Conservation (phyloP, 2,329 filamentous ascomycete species). For the Pyricularia pennisetigena region DNA sequence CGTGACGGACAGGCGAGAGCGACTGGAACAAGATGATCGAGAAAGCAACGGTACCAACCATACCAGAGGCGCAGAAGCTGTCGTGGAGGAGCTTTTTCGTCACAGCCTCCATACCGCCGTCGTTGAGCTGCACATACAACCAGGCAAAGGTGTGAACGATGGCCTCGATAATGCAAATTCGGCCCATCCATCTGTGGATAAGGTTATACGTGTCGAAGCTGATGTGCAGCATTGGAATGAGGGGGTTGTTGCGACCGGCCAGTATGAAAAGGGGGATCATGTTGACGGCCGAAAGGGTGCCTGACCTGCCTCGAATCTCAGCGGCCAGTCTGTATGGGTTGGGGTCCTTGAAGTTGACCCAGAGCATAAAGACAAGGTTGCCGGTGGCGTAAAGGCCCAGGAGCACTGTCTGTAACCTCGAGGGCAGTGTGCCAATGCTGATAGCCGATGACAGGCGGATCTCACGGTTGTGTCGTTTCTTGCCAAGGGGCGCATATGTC, state of each 20-base stretch:
- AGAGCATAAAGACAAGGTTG: conserved; percentile 53
- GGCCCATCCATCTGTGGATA: conserved; percentile 73
- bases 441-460: conserved; percentile 31
- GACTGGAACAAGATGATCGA: conserved; percentile 58
- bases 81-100: conserved; percentile 41
- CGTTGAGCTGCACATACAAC: conserved; percentile 60
- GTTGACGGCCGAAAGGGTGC: conserved; percentile 76
- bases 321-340: conserved; percentile 60
- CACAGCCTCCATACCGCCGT: conserved; percentile 52
- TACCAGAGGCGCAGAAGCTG: conserved; percentile 51
- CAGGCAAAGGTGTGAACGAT: conserved; percentile 64
- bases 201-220: conserved; percentile 97
- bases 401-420: conserved; percentile 50
- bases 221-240: conserved; percentile 72
- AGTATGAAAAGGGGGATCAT: conserved; percentile 87
- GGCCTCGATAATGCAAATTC: conserved; percentile 61
- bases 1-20: conserved; percentile 74
- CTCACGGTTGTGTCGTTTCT: conserved; percentile 53
- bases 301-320: conserved; percentile 76
- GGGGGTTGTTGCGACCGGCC: conserved; percentile 84
- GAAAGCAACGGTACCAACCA: conserved; percentile 48
- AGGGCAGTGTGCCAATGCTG: conserved; percentile 52
- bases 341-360: conserved; percentile 46
- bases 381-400: conserved; percentile 46
- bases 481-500: conserved; percentile 53